phyloP scores from a whole-genome alignment of 2,329 filamentous ascomycete species.

The Sclerotinia trifoliorum region DNA sequence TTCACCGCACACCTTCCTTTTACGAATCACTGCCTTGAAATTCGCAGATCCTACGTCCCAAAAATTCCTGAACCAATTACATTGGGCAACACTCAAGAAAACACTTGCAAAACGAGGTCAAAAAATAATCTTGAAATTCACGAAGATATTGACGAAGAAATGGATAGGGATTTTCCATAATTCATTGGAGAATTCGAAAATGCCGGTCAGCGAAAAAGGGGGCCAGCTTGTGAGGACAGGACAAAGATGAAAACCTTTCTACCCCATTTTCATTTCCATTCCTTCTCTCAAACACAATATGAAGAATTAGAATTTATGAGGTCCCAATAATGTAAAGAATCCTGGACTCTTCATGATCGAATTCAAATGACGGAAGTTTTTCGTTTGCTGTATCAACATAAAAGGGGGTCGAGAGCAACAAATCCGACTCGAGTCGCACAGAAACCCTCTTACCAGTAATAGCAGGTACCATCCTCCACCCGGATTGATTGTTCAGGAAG shows the following conservation, averaged over 20 bases:
- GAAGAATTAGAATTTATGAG: too few species aligned
- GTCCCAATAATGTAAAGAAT: too few species aligned
- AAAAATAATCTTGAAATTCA: too few species aligned
- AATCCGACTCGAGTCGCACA: not conserved
- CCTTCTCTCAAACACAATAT: not conserved
- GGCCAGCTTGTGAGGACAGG: conserved; percentile 11
- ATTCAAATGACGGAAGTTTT: too few species aligned
- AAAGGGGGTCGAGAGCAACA: too few species aligned
- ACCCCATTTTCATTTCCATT: not conserved
- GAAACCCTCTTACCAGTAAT: not conserved
- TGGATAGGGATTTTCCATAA: not conserved
- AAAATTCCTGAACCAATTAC: not conserved
- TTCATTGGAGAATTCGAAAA: not conserved
- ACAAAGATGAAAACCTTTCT: not conserved
- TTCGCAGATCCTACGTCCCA: not conserved
- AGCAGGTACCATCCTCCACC: not conserved
- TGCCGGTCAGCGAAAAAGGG: conserved; percentile 13
- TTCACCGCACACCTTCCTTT: not conserved
- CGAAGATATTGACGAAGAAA: not conserved
- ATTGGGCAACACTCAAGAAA: not conserved
- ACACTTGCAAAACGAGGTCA: too few species aligned
- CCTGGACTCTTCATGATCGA: too few species aligned
- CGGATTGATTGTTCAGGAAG: not conserved
- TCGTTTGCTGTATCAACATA: too few species aligned
- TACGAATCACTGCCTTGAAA: not conserved